Evolutionary conservation across 2,329 filamentous ascomycete genomes (phyloP), one percentile per base, ranked within the genome.

Genomic region (Fusarium drepaniforme): DNA sequence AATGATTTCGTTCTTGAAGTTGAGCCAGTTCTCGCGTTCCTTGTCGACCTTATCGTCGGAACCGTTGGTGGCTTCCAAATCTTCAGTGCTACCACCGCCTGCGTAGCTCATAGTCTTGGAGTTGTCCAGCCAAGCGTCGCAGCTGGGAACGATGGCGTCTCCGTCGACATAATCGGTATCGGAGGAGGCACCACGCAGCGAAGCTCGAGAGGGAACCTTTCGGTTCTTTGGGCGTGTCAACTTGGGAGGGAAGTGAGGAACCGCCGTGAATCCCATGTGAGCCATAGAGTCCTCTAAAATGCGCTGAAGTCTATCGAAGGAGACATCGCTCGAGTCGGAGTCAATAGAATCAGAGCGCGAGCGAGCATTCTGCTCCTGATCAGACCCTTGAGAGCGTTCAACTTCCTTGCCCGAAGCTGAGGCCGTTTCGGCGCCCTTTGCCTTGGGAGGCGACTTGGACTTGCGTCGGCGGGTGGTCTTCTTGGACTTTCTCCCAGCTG

Each of bases 1-100:
- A 66, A 98, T 89, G 72, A 98, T 97, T 81, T 99, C 96, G 70
- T 92, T 93, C 83, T 98, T 98, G 88, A 98, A 99, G 11, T 83
- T 87, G n/a, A 90, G 81, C 97, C 96, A 98, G 4, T 92, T 92
- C 80, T 94, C 92, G 49, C 87, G 89, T 70, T 96, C 94, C 80
- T 93, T 94, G 37, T 89, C 87, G 44, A 87, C 87, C 68, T 84
- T 86, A 53, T 83, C 80, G 4, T 85, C 81, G 6, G 85, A 82
- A 13, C 63, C 66, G 30, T 38, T 53, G 49, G 49, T 60, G 30
- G 38, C 44, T 21, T 60, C 56, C 5, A 80, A 67, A 37, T 88
- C 86, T 56, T 87, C 86, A 18, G 85, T 85, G 33, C 82, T 81
- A 30, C 80, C 80, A 12, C 83, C 82, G 5, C 92, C 91, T 16